Evolutionary conservation across 257 asterid genomes (phyloP).

Genomic region (Nicotiana benthamiana): DNA sequence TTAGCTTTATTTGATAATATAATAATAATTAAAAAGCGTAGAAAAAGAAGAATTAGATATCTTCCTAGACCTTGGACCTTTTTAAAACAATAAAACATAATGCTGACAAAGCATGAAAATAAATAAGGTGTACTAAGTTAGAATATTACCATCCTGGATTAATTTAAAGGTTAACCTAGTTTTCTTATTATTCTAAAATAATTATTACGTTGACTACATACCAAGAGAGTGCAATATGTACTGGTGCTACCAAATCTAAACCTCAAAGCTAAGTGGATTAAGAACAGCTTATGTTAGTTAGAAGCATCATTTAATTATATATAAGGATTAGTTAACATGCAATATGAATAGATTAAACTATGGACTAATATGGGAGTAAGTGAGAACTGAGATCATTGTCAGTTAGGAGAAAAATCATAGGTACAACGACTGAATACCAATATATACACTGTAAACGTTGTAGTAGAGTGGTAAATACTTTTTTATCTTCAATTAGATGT

Average conservation of each 20-base stretch:
- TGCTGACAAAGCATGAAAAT: not conserved
- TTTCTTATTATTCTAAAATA: not conserved
- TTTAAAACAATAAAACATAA: not conserved
- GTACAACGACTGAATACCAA: not conserved
- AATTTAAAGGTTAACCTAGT: not conserved
- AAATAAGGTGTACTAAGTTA: not conserved
- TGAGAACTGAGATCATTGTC: not conserved
- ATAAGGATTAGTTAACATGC: not conserved
- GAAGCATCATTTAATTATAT: not conserved
- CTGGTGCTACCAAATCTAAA: conserved; percentile 6
- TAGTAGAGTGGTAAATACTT: no score
- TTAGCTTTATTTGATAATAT: not conserved
- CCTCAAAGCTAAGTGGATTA: not conserved
- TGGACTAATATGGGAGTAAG: not conserved
- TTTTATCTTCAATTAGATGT: no score
- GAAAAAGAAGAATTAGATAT: not conserved
- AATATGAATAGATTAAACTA: not conserved
- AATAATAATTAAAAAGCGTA: not conserved
- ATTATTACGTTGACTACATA: not conserved
- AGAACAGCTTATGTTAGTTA: conserved; percentile 4
- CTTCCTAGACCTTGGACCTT: not conserved
- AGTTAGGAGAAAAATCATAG: conserved; percentile 4
- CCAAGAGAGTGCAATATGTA: not conserved
- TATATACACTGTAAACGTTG: not conserved
- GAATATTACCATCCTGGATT: not conserved